phyloP scores from a whole-genome alignment of 257 asterid species.

The Ajuga chamaepitys region DNA sequence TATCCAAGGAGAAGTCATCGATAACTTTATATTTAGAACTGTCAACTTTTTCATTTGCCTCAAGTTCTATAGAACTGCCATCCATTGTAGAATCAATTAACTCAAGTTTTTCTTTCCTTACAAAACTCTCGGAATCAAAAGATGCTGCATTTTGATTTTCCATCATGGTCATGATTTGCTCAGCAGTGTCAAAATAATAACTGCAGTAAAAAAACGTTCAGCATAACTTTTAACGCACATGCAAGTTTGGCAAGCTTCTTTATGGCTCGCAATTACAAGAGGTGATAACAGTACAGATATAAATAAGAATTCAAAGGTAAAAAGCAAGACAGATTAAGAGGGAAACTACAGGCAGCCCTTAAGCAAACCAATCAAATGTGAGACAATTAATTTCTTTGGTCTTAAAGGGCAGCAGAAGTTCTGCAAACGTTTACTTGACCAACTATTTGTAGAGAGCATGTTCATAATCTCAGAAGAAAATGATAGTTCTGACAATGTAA shows the following conservation, averaged over 20 bases:
- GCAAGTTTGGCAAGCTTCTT: not conserved
- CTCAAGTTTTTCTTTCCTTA: conserved; percentile 25
- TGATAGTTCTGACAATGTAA: not conserved
- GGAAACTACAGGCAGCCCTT: too few relatives aligned
- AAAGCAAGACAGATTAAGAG: not conserved
- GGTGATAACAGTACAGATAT: not conserved
- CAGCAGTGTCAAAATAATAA: conserved; percentile 39
- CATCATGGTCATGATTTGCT: conserved; percentile 45
- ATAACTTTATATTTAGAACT: conserved; percentile 21
- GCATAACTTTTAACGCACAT: conserved; percentile 11
- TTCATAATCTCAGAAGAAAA: not conserved
- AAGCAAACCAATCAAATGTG: conserved; percentile 1
- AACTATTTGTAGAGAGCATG: not conserved
- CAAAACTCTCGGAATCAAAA: conserved; percentile 30
- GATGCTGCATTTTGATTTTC: conserved; percentile 39
- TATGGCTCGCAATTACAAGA: not conserved
- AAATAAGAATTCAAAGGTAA: not conserved
- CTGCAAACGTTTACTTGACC: not conserved
- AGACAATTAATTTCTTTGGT: not conserved
- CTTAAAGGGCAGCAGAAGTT: not conserved
- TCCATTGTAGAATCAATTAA: conserved; percentile 26
- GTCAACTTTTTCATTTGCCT: conserved; percentile 23
- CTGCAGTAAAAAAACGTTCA: conserved; percentile 23
- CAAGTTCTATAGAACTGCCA: conserved; percentile 13
- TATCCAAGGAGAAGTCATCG: conserved; percentile 24